A percentile compares a stretch with the other conserved stretches of the same genome.
These are phyloP conservation scores for Eucalyptus viminalis DNA, from an alignment of 345 rosid species.

Conservation along the genomic window DNA sequence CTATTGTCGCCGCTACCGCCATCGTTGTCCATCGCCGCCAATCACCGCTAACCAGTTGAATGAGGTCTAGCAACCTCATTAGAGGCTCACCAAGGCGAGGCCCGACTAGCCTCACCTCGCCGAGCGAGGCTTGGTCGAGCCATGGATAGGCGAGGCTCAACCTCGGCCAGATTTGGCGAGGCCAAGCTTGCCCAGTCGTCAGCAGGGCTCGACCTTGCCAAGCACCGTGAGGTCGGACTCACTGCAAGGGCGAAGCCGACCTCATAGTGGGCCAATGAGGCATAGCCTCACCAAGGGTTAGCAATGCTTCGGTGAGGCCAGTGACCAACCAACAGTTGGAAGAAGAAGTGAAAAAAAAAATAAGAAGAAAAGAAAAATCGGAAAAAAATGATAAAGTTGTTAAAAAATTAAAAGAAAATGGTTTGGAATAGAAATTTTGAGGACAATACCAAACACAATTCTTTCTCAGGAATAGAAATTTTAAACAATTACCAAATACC, in stretches of 20 bases:
- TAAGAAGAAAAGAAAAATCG: too few relatives aligned
- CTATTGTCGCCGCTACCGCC: accelerated
- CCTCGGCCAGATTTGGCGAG: accelerated
- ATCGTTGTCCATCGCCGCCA: accelerated
- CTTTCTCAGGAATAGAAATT: accelerated
- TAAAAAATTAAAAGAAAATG: too few relatives aligned
- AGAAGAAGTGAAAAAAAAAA: too few relatives aligned
- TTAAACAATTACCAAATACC: too few relatives aligned
- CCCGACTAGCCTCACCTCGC: accelerated
- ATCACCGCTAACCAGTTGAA: accelerated
- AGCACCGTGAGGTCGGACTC: accelerated
- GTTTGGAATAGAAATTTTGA: too few relatives aligned
- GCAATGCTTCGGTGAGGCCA: too few relatives aligned
- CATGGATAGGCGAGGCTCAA: too few relatives aligned
- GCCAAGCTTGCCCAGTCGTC: accelerated
- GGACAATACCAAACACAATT: accelerated
- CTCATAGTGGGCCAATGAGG: accelerated
- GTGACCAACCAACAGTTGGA: too few relatives aligned
- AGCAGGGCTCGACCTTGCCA: accelerated
- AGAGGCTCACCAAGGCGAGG: too few relatives aligned
- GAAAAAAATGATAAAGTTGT: too few relatives aligned
- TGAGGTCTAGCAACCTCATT: accelerated
- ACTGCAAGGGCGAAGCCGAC: accelerated
- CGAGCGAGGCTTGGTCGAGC: too few relatives aligned
- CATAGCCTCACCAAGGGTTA: accelerated